Evolutionary conservation across 768 basidiomycete species (phyloP), one percentile per base, ranked within the genome.

Genomic region (Psilocybe cubensis): DNA sequence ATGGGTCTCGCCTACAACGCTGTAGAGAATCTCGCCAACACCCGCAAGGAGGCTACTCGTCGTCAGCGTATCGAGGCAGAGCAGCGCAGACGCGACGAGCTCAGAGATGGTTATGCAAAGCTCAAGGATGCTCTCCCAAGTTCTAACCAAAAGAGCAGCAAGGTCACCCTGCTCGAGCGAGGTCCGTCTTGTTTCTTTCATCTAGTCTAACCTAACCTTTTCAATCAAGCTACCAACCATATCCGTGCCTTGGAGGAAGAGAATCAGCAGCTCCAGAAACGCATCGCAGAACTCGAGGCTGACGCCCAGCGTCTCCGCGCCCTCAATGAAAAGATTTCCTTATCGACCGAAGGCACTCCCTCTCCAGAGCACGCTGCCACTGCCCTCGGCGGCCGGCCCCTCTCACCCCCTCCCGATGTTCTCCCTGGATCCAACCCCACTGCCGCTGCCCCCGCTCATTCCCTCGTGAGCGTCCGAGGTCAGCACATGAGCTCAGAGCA

Each of bases 91-190:
- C 82, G 94, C 62, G 92, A 94, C 72, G 94, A 95, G 73, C 80
- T 95, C 59, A 83, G 94, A 59, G 93, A 96, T 67, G 93, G 92
- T 24, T 96, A 95, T 73, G 88, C 89, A 31, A 87, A 89, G 68
- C 78, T 96, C 72, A 93, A 92, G 74, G 92, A 94, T 60, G 89
- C 91, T 23, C 79, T 96, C 6, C 94, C 94, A 2, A 82, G 88
- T 52, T 91, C 89, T 11, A 94, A 92, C 73, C 92, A 94, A 79
- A 92, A 94, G 77, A 88, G 89, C 71, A 93, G 91, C 76, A 96
- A 96, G 70, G 91, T 94, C 17, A 92, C 90, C 23, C 75, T 95
- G 56, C 78, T 96, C 54, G 94, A 95, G 74, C 82, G 94, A 83
- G 91, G 92, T 93, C 66, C 58, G 82, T 61, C 54, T 42, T 51